A percentile compares a stretch with the other conserved stretches of the same genome.
phyloP scores from a whole-genome alignment of 352 stramenopile species.

The Phytophthora foliorum region DNA sequence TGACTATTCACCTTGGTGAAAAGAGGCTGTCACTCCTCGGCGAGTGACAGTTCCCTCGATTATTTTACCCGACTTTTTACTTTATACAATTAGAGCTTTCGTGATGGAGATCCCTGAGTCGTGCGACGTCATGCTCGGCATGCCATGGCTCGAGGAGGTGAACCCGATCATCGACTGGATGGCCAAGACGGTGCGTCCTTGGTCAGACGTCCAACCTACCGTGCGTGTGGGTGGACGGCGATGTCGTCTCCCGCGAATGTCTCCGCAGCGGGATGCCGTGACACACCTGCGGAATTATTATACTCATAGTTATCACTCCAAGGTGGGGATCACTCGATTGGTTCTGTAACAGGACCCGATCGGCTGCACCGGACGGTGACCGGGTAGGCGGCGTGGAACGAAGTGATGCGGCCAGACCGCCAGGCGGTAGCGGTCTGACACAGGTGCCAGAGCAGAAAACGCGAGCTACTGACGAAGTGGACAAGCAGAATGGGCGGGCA shows the following conservation, averaged over 20 bases:
- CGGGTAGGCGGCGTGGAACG: too few species aligned
- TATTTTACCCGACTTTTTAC: conserved; percentile 4
- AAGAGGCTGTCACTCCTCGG: conserved; percentile 2
- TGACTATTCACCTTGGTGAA: conserved; percentile 7
- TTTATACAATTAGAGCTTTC: conserved; percentile 12
- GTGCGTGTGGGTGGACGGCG: background rate
- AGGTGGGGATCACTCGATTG: background rate
- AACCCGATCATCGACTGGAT: conserved; percentile 16
- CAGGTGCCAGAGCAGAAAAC: too few species aligned
- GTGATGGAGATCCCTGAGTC: conserved; percentile 22
- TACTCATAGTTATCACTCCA: background rate
- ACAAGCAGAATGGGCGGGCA: too few species aligned
- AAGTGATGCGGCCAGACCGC: too few species aligned
- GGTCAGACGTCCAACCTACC: background rate
- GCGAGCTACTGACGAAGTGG: too few species aligned
- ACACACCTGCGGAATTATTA: background rate
- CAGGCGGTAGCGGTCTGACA: too few species aligned
- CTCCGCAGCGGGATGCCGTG: background rate
- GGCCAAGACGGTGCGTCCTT: background rate
- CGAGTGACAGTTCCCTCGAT: conserved; percentile 4
- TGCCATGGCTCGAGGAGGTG: conserved; percentile 19
- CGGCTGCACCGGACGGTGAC: too few species aligned
- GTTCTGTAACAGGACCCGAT: too few species aligned
- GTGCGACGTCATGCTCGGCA: conserved; percentile 15
- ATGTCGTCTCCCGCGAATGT: background rate